Evolutionary conservation across 1,139 yeast genomes (phyloP).

Genomic region (Kodamaea anthophila): DNA sequence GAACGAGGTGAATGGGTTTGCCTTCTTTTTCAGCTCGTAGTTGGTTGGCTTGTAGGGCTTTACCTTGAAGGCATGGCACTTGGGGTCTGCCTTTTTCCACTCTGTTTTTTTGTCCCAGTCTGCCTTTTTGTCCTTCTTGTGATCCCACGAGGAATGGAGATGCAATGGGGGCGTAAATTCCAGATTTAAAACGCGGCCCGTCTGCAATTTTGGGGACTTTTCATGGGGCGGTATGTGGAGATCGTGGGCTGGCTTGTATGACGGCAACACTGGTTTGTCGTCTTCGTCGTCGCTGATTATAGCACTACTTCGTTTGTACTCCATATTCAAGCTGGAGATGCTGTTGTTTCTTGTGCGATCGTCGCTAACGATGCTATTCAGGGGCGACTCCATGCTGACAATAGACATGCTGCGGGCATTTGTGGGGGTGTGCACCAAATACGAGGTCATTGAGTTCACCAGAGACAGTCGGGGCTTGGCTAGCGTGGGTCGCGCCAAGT

Average conservation of each 20-base stretch:
- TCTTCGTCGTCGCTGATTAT: slow-evolving; percentile 31
- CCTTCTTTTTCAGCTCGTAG: no score
- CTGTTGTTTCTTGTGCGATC: slow-evolving; percentile 34
- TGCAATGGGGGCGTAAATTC: no score
- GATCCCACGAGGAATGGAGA: no score
- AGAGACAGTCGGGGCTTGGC: slow-evolving; percentile 30
- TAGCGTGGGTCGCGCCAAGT: slow-evolving; percentile 14
- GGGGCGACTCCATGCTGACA: slow-evolving; percentile 35
- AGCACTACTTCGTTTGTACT: slow-evolving; percentile 13
- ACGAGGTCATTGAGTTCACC: slow-evolving; percentile 26
- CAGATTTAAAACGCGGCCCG: no score
- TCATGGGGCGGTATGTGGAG: slow-evolving; percentile 7
- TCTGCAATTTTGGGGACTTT: no score
- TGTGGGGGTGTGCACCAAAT: slow-evolving; percentile 11
- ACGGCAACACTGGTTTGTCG: no score
- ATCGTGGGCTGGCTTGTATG: slow-evolving; percentile 4
- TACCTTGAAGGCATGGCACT: no score
- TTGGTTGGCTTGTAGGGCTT: no score
- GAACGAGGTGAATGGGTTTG: no score
- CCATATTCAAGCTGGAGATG: slow-evolving; percentile 23
- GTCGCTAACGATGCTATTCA: slow-evolving; percentile 41
- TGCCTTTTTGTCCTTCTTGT: no score
- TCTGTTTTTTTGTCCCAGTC: no score
- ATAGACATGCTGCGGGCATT: slow-evolving; percentile 31
- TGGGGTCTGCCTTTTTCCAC: no score